phyloP scores from a whole-genome alignment of 768 basidiomycete species.

The Mycena belliarum region DNA sequence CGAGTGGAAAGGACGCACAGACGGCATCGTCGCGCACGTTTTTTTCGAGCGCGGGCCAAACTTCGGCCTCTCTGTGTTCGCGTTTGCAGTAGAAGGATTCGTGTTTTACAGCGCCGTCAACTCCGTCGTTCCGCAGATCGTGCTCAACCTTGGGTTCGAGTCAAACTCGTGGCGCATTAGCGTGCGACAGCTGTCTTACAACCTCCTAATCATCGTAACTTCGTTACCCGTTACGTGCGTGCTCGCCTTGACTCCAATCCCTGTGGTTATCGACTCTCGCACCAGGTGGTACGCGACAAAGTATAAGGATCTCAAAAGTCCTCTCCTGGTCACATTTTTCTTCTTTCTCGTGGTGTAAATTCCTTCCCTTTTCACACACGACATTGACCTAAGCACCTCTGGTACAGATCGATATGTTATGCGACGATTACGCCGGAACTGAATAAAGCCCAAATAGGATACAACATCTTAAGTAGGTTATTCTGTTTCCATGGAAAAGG shows the following conservation, averaged over 20 bases:
- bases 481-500: background rate
- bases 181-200: slow-evolving; percentile 20
- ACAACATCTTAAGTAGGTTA: slow-evolving; percentile 17
- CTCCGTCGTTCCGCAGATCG: slow-evolving; percentile 20
- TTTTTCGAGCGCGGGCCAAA: slow-evolving; percentile 23
- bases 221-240: slow-evolving; percentile 22
- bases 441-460: slow-evolving; percentile 23
- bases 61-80: slow-evolving; percentile 18
- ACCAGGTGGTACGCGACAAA: slow-evolving; percentile 18
- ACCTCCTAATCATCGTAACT: slow-evolving; percentile 9
- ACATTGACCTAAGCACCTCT: background rate
- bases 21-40: slow-evolving; percentile 23
- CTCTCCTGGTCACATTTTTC: slow-evolving; percentile 18
- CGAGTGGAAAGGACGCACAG: slow-evolving; percentile 21
- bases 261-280: background rate
- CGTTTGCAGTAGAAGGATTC: slow-evolving; percentile 23
- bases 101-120: slow-evolving; percentile 24
- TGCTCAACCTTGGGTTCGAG: slow-evolving; percentile 20
- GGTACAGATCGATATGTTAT: slow-evolving; percentile 20
- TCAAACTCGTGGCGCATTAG: slow-evolving; percentile 23
- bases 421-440: slow-evolving; percentile 22
- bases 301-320: slow-evolving; percentile 23
- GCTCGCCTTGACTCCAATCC: background rate
- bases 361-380: background rate
- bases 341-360: slow-evolving; percentile 22